Evolutionary conservation across 306 rosid species (phyloP), one percentile per base, ranked within the genome.

Genomic region (Cucumis melo): DNA sequence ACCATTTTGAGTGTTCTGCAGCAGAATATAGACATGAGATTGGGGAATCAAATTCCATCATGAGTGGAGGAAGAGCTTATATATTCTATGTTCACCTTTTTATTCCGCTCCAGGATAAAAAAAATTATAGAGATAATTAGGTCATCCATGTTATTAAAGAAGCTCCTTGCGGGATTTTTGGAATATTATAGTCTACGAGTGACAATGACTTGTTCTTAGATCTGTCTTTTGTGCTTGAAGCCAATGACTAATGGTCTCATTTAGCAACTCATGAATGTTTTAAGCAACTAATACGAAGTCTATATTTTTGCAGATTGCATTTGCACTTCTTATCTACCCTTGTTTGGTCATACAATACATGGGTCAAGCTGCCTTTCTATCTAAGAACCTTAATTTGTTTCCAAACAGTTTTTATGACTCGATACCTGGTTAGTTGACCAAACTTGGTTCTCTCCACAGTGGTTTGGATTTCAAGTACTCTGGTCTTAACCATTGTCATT

Each of bases 291-390:
- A 73, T 73, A 23, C 19, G 21, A 23, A 51, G 46, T 80, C 76
- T 53, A 82, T 80, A 74, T 58, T 63, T 77, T 48, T 86, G 86
- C 93, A 92, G 97, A 83, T 90, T 85, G 93, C 97, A 9, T 92
- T 92, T 86, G 87, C 89, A 17, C 82, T 88, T 70, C 74, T 88
- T 78, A 79, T 90, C 73, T 92, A 88, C 85, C 97, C 97, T 66
- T 92, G 96, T 86, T 82, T 92, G 89, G 96, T 92, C 12, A 83
- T 90, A 54, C 97, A 92, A 79, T 92, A 92, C 89, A 87, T 92
- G 93, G 97, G 97, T 76, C 97, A 92, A 79, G 96, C 96, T 83
- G 97, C 97, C 75, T 90, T 87, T 86, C 81, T 92, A 42, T 92
- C 96, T 76, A 86, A 80, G 82, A 80, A 92, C 82, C 80, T 77